These are phyloP conservation scores for Leptographium procerum DNA, from an alignment of 2,329 filamentous ascomycete genomes.

Conservation along the genomic window DNA sequence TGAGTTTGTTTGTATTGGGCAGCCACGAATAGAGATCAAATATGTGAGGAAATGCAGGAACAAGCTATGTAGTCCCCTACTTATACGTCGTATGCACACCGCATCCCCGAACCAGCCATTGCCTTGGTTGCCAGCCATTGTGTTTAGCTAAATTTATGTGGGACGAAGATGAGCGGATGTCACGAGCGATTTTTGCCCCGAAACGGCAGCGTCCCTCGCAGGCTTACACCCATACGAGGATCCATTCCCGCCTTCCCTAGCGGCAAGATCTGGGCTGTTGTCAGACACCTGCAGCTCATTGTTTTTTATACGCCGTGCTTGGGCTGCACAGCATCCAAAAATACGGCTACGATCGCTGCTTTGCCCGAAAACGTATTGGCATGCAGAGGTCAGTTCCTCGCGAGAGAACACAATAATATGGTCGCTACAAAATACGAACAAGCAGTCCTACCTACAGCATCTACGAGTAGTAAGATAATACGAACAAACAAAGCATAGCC, in stretches of 20 bases:
- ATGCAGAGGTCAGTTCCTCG: background rate
- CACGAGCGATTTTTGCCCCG: background rate
- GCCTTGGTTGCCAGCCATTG: background rate
- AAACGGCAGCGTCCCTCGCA: background rate
- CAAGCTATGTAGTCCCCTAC: background rate
- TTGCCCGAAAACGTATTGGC: background rate
- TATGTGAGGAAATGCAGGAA: background rate
- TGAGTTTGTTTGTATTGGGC: background rate
- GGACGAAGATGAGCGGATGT: background rate
- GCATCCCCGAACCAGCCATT: background rate
- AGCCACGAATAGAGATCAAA: background rate
- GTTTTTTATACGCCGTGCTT: background rate
- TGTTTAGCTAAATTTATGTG: background rate
- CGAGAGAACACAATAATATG: background rate
- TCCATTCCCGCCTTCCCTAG: background rate
- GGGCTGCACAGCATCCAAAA: background rate
- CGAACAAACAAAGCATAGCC: background rate
- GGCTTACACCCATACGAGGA: background rate
- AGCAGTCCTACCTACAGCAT: too few species aligned
- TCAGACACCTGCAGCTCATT: background rate
- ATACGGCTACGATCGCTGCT: too few species aligned
- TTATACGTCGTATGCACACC: background rate
- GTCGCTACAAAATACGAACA: background rate
- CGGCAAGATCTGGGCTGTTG: background rate
- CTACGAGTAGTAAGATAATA: too few species aligned